Conservation (phyloP, 441 rosid species). For the Syzygium syzygioides region DNA sequence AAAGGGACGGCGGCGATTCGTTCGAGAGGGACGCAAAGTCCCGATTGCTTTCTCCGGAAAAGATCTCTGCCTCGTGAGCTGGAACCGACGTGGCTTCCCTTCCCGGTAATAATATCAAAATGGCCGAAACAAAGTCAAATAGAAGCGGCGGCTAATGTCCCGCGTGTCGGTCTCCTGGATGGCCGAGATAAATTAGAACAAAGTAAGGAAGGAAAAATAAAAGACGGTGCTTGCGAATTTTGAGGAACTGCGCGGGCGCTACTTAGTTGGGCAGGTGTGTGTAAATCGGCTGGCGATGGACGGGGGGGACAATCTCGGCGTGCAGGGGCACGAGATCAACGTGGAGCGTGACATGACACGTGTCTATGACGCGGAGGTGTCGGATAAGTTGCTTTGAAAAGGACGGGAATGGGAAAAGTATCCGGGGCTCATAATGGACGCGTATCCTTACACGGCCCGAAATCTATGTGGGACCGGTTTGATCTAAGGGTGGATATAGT, state of each 20-base stretch:
- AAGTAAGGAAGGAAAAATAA: background rate
- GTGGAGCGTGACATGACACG: background rate
- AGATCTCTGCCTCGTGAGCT: background rate
- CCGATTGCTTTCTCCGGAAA: background rate
- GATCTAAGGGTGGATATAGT: too few relatives aligned
- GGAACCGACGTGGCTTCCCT: background rate
- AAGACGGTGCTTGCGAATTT: background rate
- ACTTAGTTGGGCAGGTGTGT: background rate
- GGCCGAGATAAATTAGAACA: background rate
- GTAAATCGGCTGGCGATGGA: background rate
- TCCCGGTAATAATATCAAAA: background rate
- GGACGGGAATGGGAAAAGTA: rapidly evolving
- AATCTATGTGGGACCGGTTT: too few relatives aligned
- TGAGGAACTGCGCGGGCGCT: background rate
- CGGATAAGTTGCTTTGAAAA: background rate
- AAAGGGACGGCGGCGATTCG: background rate
- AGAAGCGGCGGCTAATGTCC: background rate
- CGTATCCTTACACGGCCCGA: too few relatives aligned
- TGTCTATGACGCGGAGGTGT: background rate
- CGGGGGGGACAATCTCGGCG: background rate
- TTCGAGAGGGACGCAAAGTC: background rate
- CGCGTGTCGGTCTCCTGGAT: background rate
- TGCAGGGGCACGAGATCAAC: background rate
- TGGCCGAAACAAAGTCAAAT: background rate
- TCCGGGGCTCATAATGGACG: too few relatives aligned